Base-by-base conservation (phyloP, 2,329 filamentous ascomycete species). In the Ploettnerulaceae sp. region DNA sequence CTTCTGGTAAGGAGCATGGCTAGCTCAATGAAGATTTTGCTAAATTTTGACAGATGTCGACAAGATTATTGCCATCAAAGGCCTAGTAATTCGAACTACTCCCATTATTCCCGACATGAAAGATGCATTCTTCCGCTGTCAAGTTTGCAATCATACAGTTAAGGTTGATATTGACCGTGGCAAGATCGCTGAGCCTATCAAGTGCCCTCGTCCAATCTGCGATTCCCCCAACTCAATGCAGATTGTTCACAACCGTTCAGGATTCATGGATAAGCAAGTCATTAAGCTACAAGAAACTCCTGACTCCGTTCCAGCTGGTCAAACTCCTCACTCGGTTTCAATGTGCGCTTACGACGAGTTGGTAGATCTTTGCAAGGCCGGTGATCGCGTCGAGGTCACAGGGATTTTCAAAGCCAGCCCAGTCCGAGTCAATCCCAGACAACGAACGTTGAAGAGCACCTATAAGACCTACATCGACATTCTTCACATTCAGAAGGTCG, bases 41-140 rank as follows among this genome's bases (percentile, higher is more conserved):
- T 69, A 54, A 70, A 47, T 48, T 6, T 17, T 26, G 35, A 8
- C 57, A 77, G 89, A 97, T 62, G 95, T 97, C 79, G 94, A 98
- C 68, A 94, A 94, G 63, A 78, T 98, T 55, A 84, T 98, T 56
- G 88, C 84, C 56, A 84, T 98, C 68, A 98, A 97, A 69, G 93
- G 93, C 35, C 75, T 98, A 12, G 93, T 98, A 51, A 98, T 98
- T 61, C 83, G 93, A 52, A 86, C 93, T 3, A 97, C 93, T 0
- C 89, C 93, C 0, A 87, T 98, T 55, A 97, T 98, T 55, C 93
- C 93, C 0, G 93, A 98, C 61, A 98, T 98, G 94, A 96, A 94
- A 69, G 88, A 95, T 64, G 93, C 93, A 0, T 96, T 95, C 70
- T 98, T 98, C 79, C 86, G 88, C 54, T 98, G 93, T 70, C 87